Conservation (phyloP, 352 stramenopile species). For the Phytophthora citricola region DNA sequence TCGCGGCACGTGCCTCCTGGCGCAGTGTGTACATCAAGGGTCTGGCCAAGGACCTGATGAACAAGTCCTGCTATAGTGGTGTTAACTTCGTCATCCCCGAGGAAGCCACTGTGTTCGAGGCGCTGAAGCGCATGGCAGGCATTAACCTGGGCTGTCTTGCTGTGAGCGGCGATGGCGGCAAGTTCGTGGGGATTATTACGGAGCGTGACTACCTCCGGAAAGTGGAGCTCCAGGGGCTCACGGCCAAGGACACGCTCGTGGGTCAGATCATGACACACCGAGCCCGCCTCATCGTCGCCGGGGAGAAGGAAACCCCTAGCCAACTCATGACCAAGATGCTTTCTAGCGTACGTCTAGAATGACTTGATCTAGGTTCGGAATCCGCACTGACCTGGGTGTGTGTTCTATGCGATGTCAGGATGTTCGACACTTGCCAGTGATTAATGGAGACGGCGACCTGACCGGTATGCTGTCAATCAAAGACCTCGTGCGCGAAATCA, state of each 20-base stretch:
- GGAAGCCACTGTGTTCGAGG: constrained; percentile 93
- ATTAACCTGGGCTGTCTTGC: constrained; percentile 94
- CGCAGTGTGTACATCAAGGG: constrained; percentile 81
- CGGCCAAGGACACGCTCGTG: constrained; percentile 83
- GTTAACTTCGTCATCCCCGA: constrained; percentile 96
- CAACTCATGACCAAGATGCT: constrained; percentile 97
- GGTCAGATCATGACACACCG: constrained; percentile 96
- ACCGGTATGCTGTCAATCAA: constrained; percentile 96
- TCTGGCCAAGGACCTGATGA: constrained; percentile 91
- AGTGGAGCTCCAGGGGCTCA: constrained; percentile 93
- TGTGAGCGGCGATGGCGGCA: constrained; percentile 86
- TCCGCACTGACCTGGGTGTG: too few species aligned
- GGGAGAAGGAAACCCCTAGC: constrained; percentile 85
- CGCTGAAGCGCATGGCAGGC: constrained; percentile 94
- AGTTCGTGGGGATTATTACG: constrained; percentile 92
- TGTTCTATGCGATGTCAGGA: constrained; percentile 47
- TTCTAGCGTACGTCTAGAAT: constrained; percentile 64
- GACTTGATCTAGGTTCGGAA: background rate
- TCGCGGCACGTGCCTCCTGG: constrained; percentile 17
- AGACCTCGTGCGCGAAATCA: constrained; percentile 90
- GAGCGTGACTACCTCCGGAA: constrained; percentile 97
- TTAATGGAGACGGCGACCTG: constrained; percentile 91
- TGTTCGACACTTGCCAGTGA: constrained; percentile 95
- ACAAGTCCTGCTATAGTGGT: constrained; percentile 94
- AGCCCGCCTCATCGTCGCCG: constrained; percentile 91